A percentile compares a stretch with the other conserved stretches of the same genome.
Evolutionary conservation across 352 stramenopile species (phyloP).

Genomic region (Phytophthora litchii): DNA sequence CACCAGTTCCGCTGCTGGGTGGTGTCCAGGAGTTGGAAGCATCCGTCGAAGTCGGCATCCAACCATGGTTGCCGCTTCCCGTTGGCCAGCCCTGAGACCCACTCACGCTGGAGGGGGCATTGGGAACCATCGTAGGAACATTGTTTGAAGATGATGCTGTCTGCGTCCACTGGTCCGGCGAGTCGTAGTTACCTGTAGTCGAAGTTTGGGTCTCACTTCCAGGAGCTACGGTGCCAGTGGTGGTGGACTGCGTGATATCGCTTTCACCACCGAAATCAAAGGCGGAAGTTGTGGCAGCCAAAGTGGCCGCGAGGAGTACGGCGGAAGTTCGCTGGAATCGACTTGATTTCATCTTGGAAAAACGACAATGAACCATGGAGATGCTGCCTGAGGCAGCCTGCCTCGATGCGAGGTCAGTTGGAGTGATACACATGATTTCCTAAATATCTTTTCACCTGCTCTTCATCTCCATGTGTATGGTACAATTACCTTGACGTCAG

Average conservation of each 20-base stretch:
- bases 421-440: too few species aligned
- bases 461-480: too few species aligned
- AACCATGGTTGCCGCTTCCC: not conserved
- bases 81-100: slow-evolving; percentile 15
- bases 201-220: slow-evolving; percentile 5
- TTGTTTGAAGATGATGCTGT: slow-evolving; percentile 21
- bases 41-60: too few species aligned
- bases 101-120: slow-evolving; percentile 6
- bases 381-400: too few species aligned
- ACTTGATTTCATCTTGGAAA: slow-evolving; percentile 18
- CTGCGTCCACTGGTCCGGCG: slow-evolving; percentile 20
- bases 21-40: too few species aligned
- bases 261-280: slow-evolving; percentile 22
- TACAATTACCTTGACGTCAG: too few species aligned
- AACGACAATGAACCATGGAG: slow-evolving; percentile 14
- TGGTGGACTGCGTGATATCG: slow-evolving; percentile 15
- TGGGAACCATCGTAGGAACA: slow-evolving; percentile 13
- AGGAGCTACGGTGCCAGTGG: slow-evolving; percentile 12
- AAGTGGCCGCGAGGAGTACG: slow-evolving; percentile 18
- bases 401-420: too few species aligned
- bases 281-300: slow-evolving; percentile 11
- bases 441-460: too few species aligned
- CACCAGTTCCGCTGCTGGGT: not conserved
- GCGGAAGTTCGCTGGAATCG: slow-evolving; percentile 17
- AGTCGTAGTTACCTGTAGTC: slow-evolving; percentile 8